Percentiles rank a stretch among this genome's conserved stretches.
These are phyloP conservation scores for Yamadazyma atmosphaerica DNA, from an alignment of 1,139 yeast genomes.

Conservation along the genomic window DNA sequence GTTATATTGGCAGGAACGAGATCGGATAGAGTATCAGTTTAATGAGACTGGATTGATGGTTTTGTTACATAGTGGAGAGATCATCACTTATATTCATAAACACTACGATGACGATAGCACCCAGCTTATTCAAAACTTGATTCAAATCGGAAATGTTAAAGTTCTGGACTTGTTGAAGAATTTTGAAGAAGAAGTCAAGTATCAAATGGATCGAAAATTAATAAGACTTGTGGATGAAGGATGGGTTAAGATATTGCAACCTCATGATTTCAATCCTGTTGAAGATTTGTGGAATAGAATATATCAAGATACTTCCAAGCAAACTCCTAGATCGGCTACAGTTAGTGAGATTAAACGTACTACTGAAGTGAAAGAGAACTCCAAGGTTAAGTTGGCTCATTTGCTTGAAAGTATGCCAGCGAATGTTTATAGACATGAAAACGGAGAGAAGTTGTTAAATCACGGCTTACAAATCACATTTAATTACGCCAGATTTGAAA, in stretches of 20 bases:
- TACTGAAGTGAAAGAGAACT: constrained; percentile 61
- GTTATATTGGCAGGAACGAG: constrained; percentile 50
- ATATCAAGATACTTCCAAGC: constrained; percentile 50
- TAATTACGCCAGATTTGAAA: constrained; percentile 66
- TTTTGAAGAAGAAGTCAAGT: constrained; percentile 26
- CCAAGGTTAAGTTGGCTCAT: constrained; percentile 46
- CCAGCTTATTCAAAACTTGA: constrained; percentile 70
- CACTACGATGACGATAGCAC: constrained; percentile 52
- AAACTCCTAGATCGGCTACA: constrained; percentile 52
- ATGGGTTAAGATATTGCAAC: constrained; percentile 49
- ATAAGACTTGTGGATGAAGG: constrained; percentile 53
- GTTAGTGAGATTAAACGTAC: constrained; percentile 62
- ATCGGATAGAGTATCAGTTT: constrained; percentile 53
- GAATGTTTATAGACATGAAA: constrained; percentile 25
- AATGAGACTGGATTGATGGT: constrained; percentile 65
- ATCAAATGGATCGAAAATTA: constrained; percentile 36
- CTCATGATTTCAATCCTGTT: constrained; percentile 45
- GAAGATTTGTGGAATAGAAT: constrained; percentile 59
- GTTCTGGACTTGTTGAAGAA: constrained; percentile 56
- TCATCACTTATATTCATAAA: constrained; percentile 53
- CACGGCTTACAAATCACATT: constrained; percentile 57
- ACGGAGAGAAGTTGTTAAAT: constrained; percentile 44
- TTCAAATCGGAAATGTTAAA: constrained; percentile 63
- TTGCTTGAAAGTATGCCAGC: constrained; percentile 33
- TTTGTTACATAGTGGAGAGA: constrained; percentile 76